phyloP scores from a whole-genome alignment of 495 filamentous ascomycete species.

The Penicillium riverlandense region DNA sequence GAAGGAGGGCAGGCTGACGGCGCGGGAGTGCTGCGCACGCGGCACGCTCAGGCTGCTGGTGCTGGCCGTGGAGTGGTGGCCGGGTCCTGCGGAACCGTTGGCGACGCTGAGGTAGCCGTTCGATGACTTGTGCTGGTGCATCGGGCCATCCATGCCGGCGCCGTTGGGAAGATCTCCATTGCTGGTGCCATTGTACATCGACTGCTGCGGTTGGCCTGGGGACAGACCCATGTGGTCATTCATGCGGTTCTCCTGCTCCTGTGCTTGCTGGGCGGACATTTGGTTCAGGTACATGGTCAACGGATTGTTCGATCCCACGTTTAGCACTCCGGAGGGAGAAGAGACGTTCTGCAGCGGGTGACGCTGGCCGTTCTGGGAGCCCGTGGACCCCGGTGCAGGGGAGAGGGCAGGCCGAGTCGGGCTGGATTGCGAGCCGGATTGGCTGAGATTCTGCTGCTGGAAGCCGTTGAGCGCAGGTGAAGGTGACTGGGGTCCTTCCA shows the following conservation, averaged over 20 bases:
- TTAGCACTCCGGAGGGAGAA: slow-evolving; percentile 65
- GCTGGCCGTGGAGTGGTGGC: slow-evolving; percentile 56
- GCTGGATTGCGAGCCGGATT: slow-evolving; percentile 60
- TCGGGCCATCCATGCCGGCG: slow-evolving; percentile 32
- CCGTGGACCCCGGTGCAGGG: slow-evolving; percentile 48
- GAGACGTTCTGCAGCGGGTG: slow-evolving; percentile 43
- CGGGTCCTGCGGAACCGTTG: slow-evolving; percentile 52
- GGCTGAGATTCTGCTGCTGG: slow-evolving; percentile 42
- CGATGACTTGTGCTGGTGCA: slow-evolving; percentile 52
- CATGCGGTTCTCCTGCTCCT: slow-evolving; percentile 49
- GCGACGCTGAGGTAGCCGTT: slow-evolving; percentile 54
- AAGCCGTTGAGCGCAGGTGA: slow-evolving; percentile 41
- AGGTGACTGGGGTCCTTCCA: slow-evolving; percentile 62
- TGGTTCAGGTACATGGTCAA: slow-evolving; percentile 91
- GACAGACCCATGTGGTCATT: slow-evolving; percentile 47
- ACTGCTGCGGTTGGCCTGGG: slow-evolving; percentile 42
- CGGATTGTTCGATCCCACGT: slow-evolving; percentile 75
- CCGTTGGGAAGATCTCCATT: slow-evolving; percentile 51
- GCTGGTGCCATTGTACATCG: slow-evolving; percentile 42
- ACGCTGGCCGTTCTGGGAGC: slow-evolving; percentile 44
- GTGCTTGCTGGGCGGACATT: slow-evolving; percentile 69
- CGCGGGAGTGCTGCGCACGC: slow-evolving; percentile 71
- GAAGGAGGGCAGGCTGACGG: slow-evolving; percentile 75
- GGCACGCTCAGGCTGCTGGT: slow-evolving; percentile 49
- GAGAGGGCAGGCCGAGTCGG: slow-evolving; percentile 55